Evolutionary conservation across 1,284 basidiomycete genomes (phyloP), one percentile per base, ranked within the genome.

Genomic region (Leucoagaricus sp.): DNA sequence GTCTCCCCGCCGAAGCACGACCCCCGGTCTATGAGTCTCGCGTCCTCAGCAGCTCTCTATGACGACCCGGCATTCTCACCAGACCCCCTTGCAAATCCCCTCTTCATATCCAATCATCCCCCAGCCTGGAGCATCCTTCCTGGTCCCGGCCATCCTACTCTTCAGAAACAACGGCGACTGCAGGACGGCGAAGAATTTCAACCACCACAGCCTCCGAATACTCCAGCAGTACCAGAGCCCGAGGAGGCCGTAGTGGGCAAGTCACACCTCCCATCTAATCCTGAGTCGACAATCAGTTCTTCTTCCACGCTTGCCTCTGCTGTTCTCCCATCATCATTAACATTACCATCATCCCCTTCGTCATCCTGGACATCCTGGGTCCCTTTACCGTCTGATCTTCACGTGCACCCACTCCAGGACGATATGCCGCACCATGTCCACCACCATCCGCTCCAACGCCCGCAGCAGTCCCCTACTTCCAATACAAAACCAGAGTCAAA

Each of bases 51-150:
- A 44, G n/a, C 54, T 42, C 62, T 64, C 57, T 74, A 71, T 58
- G 65, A 75, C 53, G 83, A 84, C 63, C 83, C 82, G 36, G 82
- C 82, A 0, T 85, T 85, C 71, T 84, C 83, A 57, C 60, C 73
- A 45, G 78, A 83, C 69, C 83, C 82, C 15, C 70, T 70, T 56
- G 62, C 71, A 3, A 72, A 84, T 66, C 82, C 80, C 1, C 71
- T 75, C 65, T 75, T 73, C 56, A 65, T 61, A 51, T 63, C 66
- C 26, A 63, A 63, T 60, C 65, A 66, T 57, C 61, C 67, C 40
- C 62, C 64, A 41, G 58, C 62, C 55, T 68, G 66, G 69, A 53
- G 51, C 47, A 56, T 57, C 26, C 62, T 64, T 44, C 66, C 64
- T 49, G 63, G 65, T 25, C 63, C 63, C 42, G 69, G 68, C 40